phyloP scores from a whole-genome alignment of 2,329 filamentous ascomycete genomes.

The Fusarium vanettenii region DNA sequence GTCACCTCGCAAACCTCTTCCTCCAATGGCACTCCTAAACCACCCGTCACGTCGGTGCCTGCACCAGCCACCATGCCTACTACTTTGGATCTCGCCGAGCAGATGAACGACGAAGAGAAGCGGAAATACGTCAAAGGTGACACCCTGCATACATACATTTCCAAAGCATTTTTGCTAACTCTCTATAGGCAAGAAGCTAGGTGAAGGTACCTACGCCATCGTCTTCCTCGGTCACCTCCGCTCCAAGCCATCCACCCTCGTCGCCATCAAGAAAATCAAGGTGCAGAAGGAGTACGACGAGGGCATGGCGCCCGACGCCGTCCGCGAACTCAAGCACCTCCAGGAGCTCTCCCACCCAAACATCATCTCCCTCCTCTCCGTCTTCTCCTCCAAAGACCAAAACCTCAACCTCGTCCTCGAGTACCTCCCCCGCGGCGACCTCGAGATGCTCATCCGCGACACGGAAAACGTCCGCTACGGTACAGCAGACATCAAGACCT shows the following conservation, averaged over 20 bases:
- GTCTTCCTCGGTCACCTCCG: constrained; percentile 90
- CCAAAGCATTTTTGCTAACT: neutral
- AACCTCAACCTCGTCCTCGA: constrained; percentile 97
- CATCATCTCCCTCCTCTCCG: constrained; percentile 90
- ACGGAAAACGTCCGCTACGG: constrained; percentile 82
- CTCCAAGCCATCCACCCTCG: constrained; percentile 75
- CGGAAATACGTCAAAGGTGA: constrained; percentile 89
- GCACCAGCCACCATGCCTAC: constrained; percentile 48
- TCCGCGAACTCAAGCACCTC: constrained; percentile 95
- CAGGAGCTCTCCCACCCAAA: constrained; percentile 96
- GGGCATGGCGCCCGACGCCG: constrained; percentile 92
- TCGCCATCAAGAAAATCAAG: constrained; percentile 96
- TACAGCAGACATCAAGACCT: constrained; percentile 92
- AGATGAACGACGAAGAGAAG: constrained; percentile 84
- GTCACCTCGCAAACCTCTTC: constrained; percentile 47
- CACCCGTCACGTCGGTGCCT: constrained; percentile 45
- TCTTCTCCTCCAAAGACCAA: constrained; percentile 96
- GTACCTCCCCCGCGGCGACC: constrained; percentile 90
- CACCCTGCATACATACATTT: too few relatives aligned
- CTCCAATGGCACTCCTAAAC: constrained; percentile 59
- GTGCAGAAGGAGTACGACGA: constrained; percentile 87
- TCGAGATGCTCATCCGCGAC: constrained; percentile 95
- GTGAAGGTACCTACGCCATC: constrained; percentile 96
- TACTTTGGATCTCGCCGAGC: constrained; percentile 75
- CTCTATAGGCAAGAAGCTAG: constrained; percentile 82